phyloP scores from a whole-genome alignment of 1,139 yeast genomes.

The Diutina catenulata region DNA sequence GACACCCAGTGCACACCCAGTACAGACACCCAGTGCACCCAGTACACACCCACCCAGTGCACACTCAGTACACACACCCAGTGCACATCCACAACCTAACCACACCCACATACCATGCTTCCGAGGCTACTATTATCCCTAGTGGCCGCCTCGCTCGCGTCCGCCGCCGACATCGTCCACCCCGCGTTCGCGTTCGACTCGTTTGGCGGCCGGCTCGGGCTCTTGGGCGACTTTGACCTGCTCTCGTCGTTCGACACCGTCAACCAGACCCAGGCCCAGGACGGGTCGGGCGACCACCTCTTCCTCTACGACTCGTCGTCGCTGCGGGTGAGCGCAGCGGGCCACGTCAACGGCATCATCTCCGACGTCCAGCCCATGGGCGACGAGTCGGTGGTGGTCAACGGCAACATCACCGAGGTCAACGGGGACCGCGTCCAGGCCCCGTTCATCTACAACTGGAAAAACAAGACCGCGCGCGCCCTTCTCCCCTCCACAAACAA shows the following conservation, averaged over 20 bases:
- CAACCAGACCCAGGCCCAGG: constrained; percentile 20
- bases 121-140: constrained; percentile 1
- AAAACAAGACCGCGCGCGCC: constrained; percentile 28
- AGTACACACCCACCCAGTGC: no score
- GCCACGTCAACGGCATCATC: constrained; percentile 18
- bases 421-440: constrained; percentile 27
- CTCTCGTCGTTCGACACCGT: constrained; percentile 43
- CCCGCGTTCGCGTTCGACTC: constrained; percentile 22
- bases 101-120: neutral
- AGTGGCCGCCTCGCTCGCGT: neutral
- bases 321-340: constrained; percentile 20
- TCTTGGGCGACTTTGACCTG: constrained; percentile 57
- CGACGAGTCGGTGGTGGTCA: constrained; percentile 24
- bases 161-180: neutral
- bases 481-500: constrained; percentile 17
- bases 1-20: no score
- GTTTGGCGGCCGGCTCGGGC: constrained; percentile 35
- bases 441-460: constrained; percentile 44
- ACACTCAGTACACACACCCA: no score
- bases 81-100: no score
- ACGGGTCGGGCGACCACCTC: constrained; percentile 17
- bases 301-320: constrained; percentile 13
- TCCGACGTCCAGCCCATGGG: constrained; percentile 17
- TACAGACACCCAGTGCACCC: no score
- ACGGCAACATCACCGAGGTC: constrained; percentile 30